These are phyloP conservation scores for Syzygium syzygioides DNA, from an alignment of 441 rosid species.

Conservation along the genomic window DNA sequence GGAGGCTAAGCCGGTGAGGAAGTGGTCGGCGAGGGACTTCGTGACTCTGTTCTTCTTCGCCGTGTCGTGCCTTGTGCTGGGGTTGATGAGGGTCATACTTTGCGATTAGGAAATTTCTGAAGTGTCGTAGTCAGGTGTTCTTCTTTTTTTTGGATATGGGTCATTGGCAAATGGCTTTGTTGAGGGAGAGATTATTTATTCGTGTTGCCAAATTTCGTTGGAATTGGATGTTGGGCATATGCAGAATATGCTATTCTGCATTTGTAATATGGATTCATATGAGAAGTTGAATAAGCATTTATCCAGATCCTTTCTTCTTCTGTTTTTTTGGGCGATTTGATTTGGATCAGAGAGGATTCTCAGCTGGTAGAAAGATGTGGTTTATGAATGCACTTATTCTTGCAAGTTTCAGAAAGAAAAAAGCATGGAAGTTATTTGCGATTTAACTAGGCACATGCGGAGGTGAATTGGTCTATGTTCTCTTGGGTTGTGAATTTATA, in stretches of 20 bases:
- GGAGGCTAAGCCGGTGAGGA: constrained; percentile 51
- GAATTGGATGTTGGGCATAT: not conserved
- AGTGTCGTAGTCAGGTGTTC: not conserved
- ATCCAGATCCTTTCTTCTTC: not conserved
- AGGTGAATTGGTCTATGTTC: not conserved
- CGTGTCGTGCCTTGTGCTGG: constrained; percentile 66
- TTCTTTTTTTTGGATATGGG: not conserved
- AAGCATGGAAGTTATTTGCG: not conserved
- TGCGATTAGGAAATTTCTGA: constrained; percentile 26
- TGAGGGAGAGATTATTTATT: too few species aligned
- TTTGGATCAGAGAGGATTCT: not conserved
- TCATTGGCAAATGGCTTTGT: too few species aligned
- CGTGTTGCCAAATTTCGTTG: not conserved
- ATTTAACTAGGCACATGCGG: not conserved
- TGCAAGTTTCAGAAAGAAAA: not conserved
- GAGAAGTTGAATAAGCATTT: not conserved
- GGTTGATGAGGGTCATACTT: constrained; percentile 59
- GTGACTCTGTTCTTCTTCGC: constrained; percentile 70
- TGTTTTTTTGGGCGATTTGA: not conserved
- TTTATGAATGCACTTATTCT: not conserved
- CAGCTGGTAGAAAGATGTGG: not conserved
- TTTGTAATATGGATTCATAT: constrained; percentile 3
- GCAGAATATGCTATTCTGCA: constrained; percentile 37
- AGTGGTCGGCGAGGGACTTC: constrained; percentile 80
- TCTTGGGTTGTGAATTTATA: not conserved